Percentiles rank a stretch among this genome's conserved stretches.
These are phyloP conservation scores for Ganoderma leucocontextum DNA, from an alignment of 1,284 basidiomycete genomes.

Conservation along the genomic window DNA sequence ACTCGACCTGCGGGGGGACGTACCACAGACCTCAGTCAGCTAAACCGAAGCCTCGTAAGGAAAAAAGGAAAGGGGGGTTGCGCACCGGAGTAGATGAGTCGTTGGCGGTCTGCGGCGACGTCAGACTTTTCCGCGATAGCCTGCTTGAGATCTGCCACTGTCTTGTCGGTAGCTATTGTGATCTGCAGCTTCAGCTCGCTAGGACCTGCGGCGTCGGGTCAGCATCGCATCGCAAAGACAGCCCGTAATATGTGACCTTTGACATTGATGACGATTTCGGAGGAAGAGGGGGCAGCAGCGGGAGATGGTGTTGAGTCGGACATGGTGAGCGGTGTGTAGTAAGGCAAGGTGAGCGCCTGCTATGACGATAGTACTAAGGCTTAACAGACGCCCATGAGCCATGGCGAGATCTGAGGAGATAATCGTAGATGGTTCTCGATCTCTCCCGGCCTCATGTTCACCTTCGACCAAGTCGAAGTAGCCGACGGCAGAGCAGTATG, in stretches of 20 bases:
- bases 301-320: slow-evolving; percentile 36
- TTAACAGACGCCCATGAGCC: slow-evolving; percentile 14
- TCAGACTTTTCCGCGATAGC: slow-evolving; percentile 85
- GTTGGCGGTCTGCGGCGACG: slow-evolving; percentile 85
- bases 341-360: slow-evolving; percentile 16
- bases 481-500: not conserved
- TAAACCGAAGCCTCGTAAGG: slow-evolving; percentile 4
- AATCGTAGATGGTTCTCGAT: slow-evolving; percentile 26
- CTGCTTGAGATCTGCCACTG: slow-evolving; percentile 86
- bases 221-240: too few species aligned
- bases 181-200: slow-evolving; percentile 92
- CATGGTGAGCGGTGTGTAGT: slow-evolving; percentile 22
- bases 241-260: slow-evolving; percentile 58
- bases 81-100: slow-evolving; percentile 89
- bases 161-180: slow-evolving; percentile 79
- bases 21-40: not conserved
- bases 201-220: slow-evolving; percentile 60
- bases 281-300: slow-evolving; percentile 46
- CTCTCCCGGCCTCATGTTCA: not conserved
- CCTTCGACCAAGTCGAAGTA: not conserved
- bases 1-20: slow-evolving; percentile 61
- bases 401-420: slow-evolving; percentile 18
- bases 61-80: slow-evolving; percentile 17
- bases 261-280: slow-evolving; percentile 78
- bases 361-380: slow-evolving; percentile 28